phyloP scores from a whole-genome alignment of 1,284 basidiomycete genomes.

The Thelephora terrestris region DNA sequence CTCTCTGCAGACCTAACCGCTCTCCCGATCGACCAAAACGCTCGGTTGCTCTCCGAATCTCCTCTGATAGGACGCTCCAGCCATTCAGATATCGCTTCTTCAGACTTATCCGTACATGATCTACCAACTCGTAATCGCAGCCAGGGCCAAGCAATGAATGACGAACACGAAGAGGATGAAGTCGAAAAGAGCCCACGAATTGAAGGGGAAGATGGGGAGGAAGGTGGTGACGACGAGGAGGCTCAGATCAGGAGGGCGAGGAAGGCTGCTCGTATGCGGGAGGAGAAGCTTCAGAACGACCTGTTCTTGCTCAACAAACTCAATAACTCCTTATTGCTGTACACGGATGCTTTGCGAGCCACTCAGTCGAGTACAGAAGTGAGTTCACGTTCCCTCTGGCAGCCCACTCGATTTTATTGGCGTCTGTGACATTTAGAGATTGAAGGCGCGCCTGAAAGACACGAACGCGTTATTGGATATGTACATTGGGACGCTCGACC shows the following conservation, averaged over 20 bases:
- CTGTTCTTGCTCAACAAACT: constrained; percentile 62
- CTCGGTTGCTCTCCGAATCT: background rate
- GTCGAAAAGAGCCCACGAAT: background rate
- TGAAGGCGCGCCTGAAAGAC: constrained; percentile 42
- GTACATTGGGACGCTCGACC: constrained; percentile 58
- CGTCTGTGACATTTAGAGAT: background rate
- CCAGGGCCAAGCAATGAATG: too few species aligned
- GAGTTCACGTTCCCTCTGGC: constrained; percentile 10
- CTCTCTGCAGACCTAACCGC: too few species aligned
- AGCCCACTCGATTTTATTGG: background rate
- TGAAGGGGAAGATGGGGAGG: constrained; percentile 13
- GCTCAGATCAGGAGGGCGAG: constrained; percentile 7
- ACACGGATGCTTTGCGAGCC: constrained; percentile 53
- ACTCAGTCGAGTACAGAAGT: constrained; percentile 60
- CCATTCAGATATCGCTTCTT: background rate
- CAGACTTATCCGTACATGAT: background rate
- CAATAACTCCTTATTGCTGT: constrained; percentile 54
- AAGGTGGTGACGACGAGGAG: constrained; percentile 16
- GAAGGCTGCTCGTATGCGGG: constrained; percentile 35
- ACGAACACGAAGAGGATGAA: background rate
- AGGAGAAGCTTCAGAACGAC: constrained; percentile 66
- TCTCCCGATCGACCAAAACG: background rate
- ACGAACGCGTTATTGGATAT: constrained; percentile 64
- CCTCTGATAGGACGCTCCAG: background rate
- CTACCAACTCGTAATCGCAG: too few species aligned